Evolutionary conservation across 2,329 filamentous ascomycete species (phyloP).

Genomic region (Colletotrichum graminicola): DNA sequence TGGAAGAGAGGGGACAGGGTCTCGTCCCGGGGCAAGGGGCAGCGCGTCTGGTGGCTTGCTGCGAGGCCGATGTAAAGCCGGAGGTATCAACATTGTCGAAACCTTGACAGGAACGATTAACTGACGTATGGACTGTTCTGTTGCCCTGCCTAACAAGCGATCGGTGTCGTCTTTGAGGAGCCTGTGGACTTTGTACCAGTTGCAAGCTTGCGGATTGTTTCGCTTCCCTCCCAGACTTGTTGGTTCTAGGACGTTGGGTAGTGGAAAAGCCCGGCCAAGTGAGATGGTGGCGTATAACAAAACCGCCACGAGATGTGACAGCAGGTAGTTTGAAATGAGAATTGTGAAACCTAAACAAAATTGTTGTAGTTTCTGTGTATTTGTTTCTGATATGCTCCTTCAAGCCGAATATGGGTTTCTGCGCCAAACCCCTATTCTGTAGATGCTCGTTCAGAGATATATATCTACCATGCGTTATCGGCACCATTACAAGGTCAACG

Average conservation of each 20-base stretch:
- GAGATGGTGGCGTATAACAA: not conserved
- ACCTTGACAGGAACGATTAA: not conserved
- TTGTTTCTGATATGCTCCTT: not conserved
- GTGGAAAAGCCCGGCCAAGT: not conserved
- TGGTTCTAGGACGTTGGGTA: not conserved
- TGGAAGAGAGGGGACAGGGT: slow-evolving; percentile 37
- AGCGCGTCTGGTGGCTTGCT: slow-evolving; percentile 38
- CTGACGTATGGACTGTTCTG: not conserved
- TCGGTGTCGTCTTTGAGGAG: not conserved
- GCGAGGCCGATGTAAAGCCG: slow-evolving; percentile 25
- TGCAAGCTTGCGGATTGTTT: not conserved
- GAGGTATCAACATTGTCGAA: not conserved
- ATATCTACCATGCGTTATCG: not conserved
- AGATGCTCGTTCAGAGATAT: not conserved
- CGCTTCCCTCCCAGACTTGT: not conserved
- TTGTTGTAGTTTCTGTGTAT: not conserved
- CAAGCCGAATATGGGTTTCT: not conserved
- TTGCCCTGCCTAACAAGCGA: not conserved
- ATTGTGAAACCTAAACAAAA: not conserved
- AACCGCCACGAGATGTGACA: not conserved
- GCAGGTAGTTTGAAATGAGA: not conserved
- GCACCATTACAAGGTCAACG: not conserved
- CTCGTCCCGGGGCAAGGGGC: slow-evolving; percentile 24
- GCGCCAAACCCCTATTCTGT: not conserved
- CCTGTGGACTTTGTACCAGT: not conserved